A percentile compares a stretch with the other conserved stretches of the same genome.
Evolutionary conservation across 306 rosid genomes (phyloP).

Genomic region (Leucaena leucocephala): DNA sequence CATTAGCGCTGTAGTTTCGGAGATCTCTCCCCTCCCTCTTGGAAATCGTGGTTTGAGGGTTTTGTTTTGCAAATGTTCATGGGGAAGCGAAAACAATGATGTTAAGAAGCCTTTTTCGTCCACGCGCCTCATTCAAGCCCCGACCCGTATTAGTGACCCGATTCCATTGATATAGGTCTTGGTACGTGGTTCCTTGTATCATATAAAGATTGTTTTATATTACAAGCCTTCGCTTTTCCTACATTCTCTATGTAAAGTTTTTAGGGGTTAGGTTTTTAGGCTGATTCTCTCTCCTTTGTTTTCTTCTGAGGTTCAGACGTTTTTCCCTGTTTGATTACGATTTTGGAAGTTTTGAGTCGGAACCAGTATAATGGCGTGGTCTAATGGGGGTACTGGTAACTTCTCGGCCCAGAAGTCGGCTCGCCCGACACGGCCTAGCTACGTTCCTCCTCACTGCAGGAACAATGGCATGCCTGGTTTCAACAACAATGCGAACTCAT

Average conservation of each 20-base stretch:
- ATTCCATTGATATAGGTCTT: neutral
- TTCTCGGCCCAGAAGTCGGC: constrained; percentile 34
- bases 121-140: neutral
- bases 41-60: neutral
- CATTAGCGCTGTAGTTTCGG: neutral
- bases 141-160: neutral
- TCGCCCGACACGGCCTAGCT: constrained; percentile 33
- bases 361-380: constrained; percentile 45
- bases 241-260: neutral
- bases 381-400: constrained; percentile 17
- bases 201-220: too few species aligned
- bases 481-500: neutral
- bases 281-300: neutral
- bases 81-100: neutral
- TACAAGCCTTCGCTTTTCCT: neutral
- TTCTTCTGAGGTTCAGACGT: neutral
- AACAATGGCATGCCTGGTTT: neutral
- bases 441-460: constrained; percentile 51
- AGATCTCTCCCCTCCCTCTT: neutral
- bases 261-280: neutral
- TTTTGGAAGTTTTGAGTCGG: neutral
- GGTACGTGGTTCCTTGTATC: too few species aligned
- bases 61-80: neutral
- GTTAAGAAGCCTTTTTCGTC: neutral
- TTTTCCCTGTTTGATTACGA: neutral